Evolutionary conservation across 1,139 yeast species (phyloP).

Genomic region (Taphrina confusa): DNA sequence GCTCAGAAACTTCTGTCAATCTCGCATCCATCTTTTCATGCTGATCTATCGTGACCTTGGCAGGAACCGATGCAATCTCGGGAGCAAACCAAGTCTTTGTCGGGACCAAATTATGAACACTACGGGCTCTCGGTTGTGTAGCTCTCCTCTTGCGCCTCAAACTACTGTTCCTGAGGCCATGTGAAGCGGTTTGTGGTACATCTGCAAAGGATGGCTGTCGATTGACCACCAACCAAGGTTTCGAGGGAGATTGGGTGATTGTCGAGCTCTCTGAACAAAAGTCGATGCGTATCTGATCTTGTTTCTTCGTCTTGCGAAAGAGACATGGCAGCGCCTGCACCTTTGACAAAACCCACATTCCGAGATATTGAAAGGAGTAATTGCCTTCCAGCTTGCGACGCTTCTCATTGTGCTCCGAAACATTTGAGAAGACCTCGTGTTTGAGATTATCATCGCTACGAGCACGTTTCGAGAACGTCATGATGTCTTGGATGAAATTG

Average conservation of each 20-base stretch:
- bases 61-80: not conserved
- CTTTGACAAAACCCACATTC: not conserved
- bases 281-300: not conserved
- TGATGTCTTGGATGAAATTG: too few species aligned
- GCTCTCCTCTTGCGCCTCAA: too few species aligned
- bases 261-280: too few species aligned
- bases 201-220: too few species aligned
- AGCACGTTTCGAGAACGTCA: constrained; percentile 3
- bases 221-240: too few species aligned
- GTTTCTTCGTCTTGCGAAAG: not conserved
- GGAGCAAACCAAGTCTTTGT: not conserved
- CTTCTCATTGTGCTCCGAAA: not conserved
- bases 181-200: too few species aligned
- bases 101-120: too few species aligned
- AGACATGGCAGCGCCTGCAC: not conserved
- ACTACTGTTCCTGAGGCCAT: too few species aligned
- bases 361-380: constrained; percentile 4
- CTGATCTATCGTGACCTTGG: not conserved
- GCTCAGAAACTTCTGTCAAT: not conserved
- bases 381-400: constrained; percentile 1
- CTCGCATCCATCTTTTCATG: not conserved
- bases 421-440: not conserved
- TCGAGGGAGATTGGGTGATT: too few species aligned
- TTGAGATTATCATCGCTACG: not conserved
- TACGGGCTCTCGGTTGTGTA: too few species aligned